phyloP scores from a whole-genome alignment of 2,329 filamentous ascomycete species.

The Colletotrichum magnum region DNA sequence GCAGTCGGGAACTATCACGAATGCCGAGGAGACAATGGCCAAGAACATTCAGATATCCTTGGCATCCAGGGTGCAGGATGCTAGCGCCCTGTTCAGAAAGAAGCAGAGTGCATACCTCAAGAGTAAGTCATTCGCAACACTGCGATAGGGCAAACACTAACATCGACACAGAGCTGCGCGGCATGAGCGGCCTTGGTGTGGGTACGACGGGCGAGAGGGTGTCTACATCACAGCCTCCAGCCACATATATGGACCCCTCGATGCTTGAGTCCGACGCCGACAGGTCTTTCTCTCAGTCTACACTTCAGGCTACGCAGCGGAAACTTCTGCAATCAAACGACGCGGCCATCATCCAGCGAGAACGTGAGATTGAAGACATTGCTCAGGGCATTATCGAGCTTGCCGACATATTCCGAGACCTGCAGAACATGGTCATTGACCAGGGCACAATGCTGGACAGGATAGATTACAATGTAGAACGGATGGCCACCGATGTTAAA shows the following conservation, averaged over 20 bases:
- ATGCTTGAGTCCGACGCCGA: conserved; percentile 95
- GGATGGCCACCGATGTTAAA: conserved; percentile 94
- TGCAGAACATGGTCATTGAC: conserved; percentile 96
- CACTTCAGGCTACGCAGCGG: conserved; percentile 84
- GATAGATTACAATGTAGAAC: conserved; percentile 98
- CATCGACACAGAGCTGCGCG: conserved; percentile 75
- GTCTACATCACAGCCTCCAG: conserved; percentile 62
- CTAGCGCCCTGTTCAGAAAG: conserved; percentile 93
- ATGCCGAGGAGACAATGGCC: conserved; percentile 94
- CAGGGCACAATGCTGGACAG: conserved; percentile 93
- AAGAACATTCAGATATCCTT: conserved; percentile 95
- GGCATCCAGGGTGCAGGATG: conserved; percentile 89
- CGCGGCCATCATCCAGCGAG: conserved; percentile 87
- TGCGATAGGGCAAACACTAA: conserved; percentile 41
- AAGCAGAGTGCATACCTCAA: conserved; percentile 97
- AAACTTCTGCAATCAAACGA: conserved; percentile 82
- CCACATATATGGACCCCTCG: conserved; percentile 84
- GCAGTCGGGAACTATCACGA: conserved; percentile 78
- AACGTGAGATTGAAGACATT: conserved; percentile 97
- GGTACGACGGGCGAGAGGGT: conserved; percentile 65
- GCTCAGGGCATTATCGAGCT: conserved; percentile 98
- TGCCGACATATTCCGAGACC: conserved; percentile 94
- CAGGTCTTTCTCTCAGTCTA: conserved; percentile 90
- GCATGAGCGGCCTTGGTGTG: conserved; percentile 73
- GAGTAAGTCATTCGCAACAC: conserved; percentile 68